Base-by-base conservation (phyloP, 1,284 basidiomycete genomes). In the Anthracocystis walkeri region DNA sequence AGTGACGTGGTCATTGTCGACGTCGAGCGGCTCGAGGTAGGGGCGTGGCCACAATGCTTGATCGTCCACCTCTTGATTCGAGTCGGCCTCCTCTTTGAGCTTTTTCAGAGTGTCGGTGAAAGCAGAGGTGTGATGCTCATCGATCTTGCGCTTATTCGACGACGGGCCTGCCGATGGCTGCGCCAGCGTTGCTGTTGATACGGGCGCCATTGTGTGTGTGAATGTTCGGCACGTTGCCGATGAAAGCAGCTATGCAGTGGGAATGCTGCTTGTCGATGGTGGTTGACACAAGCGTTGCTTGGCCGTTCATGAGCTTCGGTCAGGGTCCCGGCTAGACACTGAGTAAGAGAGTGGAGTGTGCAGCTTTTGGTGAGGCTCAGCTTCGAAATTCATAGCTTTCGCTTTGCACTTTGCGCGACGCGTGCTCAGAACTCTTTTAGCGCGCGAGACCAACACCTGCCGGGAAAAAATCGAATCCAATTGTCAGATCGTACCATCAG, bases 41-140 rank as follows among this genome's bases (percentile, higher is more conserved):
- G 82, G 82, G 11, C 82, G 75, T 3, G 76, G 75, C 82, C 82
- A 83, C 11, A 65, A 42, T 29, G 72, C 68, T 40, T 78, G 54
- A 25, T 70, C 71, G 52, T 79, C 81, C 16, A 66, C 58, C n/a
- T 61, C 54, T 58, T 65, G 63, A 40, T 61, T 76, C 11, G 66
- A 76, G 25, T 77, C 69, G 40, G 65, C 74, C 44, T 71, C 69
- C 20, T 75, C 70, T 41, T 77, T 76, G 45, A 81, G 70, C 57
- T 57, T 74, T 31, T 75, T 78, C 44, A 81, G 75, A 0, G 79
- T 81, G n/a, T 81, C 77, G 18, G 77, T 78, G 51, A 81, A 81
- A 20, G 65, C 60, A 3, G 79, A 79, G 8, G 69, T 61, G 46
- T 78, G 65, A 16, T 73, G 71, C 25, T 69, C 60, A 8, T 79